Percentiles rank a stretch among this genome's conserved stretches.
Evolutionary conservation across 2,329 filamentous ascomycete genomes (phyloP).

Genomic region (Ciborinia camelliae): DNA sequence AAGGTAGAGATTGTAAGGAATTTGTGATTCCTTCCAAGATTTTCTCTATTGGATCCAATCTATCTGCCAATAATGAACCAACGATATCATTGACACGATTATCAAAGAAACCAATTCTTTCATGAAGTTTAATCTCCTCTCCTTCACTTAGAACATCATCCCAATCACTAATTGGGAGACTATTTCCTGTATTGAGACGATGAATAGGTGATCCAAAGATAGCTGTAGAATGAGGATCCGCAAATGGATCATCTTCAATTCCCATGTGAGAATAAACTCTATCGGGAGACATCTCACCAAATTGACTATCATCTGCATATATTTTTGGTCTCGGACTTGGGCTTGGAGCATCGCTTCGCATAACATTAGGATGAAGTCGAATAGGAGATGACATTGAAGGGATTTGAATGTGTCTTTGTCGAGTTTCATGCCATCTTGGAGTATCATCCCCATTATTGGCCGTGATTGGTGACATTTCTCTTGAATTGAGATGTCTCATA

Average conservation of each 20-base stretch:
- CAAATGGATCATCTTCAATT: conserved; percentile 43
- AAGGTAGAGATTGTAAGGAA: conserved; percentile 56
- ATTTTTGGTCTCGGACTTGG: conserved; percentile 58
- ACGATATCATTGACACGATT: conserved; percentile 85
- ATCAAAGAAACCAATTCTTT: conserved; percentile 84
- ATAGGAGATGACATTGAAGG: conserved; percentile 50
- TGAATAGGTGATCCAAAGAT: conserved; percentile 56
- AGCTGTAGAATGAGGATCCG: conserved; percentile 37
- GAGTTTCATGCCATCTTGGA: conserved; percentile 47
- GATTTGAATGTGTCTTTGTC: conserved; percentile 41
- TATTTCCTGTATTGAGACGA: conserved; percentile 60
- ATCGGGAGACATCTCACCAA: conserved; percentile 35
- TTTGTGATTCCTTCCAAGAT: conserved; percentile 74
- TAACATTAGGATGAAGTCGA: conserved; percentile 50
- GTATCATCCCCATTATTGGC: conserved; percentile 32
- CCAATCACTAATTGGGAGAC: conserved; percentile 82
- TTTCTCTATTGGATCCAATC: conserved; percentile 77
- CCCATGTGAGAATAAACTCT: conserved; percentile 44
- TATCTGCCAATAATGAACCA: conserved; percentile 69
- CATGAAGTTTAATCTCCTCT: conserved; percentile 78
- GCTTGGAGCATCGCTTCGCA: conserved; percentile 69
- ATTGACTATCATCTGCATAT: conserved; percentile 4
- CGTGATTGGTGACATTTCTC: conserved; percentile 55
- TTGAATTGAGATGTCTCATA: conserved; percentile 79
- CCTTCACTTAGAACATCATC: conserved; percentile 79